These are phyloP conservation scores for Fraxinus latifolia DNA, from an alignment of 305 asterid species.

Conservation along the genomic window DNA sequence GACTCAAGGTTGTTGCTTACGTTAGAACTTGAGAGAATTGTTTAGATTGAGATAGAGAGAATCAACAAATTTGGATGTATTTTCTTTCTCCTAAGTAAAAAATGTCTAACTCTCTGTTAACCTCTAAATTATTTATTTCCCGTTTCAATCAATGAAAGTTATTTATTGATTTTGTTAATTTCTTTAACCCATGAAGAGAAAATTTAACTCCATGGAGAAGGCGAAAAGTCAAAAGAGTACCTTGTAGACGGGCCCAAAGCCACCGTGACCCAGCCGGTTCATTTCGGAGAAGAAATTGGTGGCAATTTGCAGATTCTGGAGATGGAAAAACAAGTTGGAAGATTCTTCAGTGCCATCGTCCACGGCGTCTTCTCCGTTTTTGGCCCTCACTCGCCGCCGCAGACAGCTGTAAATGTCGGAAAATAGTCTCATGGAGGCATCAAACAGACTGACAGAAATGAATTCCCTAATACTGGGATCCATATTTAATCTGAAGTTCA, in stretches of 20 bases:
- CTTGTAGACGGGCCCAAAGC: slow-evolving; percentile 82
- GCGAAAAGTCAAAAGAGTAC: slow-evolving; percentile 22
- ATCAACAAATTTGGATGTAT: no score
- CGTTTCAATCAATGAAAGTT: neutral
- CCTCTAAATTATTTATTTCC: neutral
- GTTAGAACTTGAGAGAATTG: no score
- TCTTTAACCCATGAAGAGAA: no score
- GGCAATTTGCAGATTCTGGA: slow-evolving; percentile 58
- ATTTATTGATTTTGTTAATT: no score
- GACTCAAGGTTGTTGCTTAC: no score
- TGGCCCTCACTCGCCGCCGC: slow-evolving; percentile 26
- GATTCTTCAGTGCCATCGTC: slow-evolving; percentile 35
- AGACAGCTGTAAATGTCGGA: slow-evolving; percentile 45
- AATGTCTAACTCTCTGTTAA: neutral
- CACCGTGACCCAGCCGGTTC: slow-evolving; percentile 74
- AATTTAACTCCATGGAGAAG: neutral
- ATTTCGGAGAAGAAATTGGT: slow-evolving; percentile 71
- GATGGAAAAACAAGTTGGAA: slow-evolving; percentile 48
- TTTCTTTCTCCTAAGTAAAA: neutral
- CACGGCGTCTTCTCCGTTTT: slow-evolving; percentile 23
- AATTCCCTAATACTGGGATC: neutral
- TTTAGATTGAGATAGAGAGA: no score
- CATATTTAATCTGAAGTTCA: slow-evolving; percentile 9
- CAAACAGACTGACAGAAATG: slow-evolving; percentile 13
- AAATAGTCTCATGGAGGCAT: slow-evolving; percentile 45